Evolutionary conservation across 208 protist genomes (phyloP).

Genomic region (Chromosphaera perkinsii): DNA sequence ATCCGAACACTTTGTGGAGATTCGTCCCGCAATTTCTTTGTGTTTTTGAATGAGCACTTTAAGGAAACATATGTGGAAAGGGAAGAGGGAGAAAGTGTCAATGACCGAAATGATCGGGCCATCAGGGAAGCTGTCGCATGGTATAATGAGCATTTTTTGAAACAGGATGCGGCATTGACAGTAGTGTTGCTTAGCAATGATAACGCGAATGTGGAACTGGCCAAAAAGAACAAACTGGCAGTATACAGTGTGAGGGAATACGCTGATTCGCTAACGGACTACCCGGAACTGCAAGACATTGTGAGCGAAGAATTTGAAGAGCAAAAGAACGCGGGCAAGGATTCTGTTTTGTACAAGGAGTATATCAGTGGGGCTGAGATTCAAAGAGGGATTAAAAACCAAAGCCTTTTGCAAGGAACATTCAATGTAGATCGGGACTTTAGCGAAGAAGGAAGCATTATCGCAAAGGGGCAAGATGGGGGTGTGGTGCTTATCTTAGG

Average conservation of each 20-base stretch:
- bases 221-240: too few relatives aligned
- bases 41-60: conserved; percentile 63
- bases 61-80: conserved; percentile 43
- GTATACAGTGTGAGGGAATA: too few relatives aligned
- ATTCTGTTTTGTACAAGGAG: neutral
- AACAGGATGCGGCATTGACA: neutral
- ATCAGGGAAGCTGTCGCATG: neutral
- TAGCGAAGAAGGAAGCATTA: conserved; percentile 1
- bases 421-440: neutral
- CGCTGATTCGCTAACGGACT: too few relatives aligned
- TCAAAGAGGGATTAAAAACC: neutral
- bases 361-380: neutral
- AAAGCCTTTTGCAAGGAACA: neutral
- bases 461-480: neutral
- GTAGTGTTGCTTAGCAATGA: conserved; percentile 8
- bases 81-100: conserved; percentile 42
- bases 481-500: neutral
- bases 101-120: conserved; percentile 63
- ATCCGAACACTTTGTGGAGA: conserved; percentile 44
- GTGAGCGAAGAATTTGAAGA: too few relatives aligned
- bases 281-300: too few relatives aligned
- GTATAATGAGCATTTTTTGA: conserved; percentile 14
- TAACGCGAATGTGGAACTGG: neutral
- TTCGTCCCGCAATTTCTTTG: conserved; percentile 33
- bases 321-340: too few relatives aligned